Evolutionary conservation across 2,329 filamentous ascomycete genomes (phyloP).

Genomic region (Aspergillus udagawae): DNA sequence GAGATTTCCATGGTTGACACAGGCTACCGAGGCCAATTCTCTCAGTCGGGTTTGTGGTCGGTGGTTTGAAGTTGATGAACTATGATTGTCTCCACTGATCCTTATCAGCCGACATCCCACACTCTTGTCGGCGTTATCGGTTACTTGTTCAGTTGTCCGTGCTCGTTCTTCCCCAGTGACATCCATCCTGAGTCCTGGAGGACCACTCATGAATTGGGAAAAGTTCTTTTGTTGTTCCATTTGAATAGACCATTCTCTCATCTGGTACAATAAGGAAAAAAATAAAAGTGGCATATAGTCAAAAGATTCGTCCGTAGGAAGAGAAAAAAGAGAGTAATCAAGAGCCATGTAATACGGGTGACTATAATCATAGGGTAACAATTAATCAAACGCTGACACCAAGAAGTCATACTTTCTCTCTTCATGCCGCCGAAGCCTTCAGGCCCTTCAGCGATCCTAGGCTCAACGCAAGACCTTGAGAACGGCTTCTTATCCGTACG

Average conservation of each 20-base stretch:
- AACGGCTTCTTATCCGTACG: constrained; percentile 94
- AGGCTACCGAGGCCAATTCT: neutral
- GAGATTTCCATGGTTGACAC: neutral
- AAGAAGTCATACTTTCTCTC: constrained; percentile 18
- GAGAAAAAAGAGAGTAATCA: constrained; percentile 14
- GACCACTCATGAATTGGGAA: neutral
- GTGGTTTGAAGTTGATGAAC: neutral
- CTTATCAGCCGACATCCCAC: neutral
- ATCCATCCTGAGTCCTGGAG: neutral
- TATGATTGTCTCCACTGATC: neutral
- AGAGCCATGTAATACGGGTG: constrained; percentile 8
- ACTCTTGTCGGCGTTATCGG: neutral
- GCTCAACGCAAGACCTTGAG: constrained; percentile 89
- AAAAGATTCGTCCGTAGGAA: constrained; percentile 29
- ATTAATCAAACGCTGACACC: constrained; percentile 26
- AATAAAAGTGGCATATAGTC: constrained; percentile 18
- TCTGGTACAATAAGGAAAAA: constrained; percentile 12
- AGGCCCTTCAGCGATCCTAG: constrained; percentile 91
- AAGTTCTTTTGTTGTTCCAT: constrained; percentile 7
- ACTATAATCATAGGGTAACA: constrained; percentile 23
- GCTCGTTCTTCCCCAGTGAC: no score
- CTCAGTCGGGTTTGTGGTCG: neutral
- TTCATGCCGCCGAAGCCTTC: constrained; percentile 59
- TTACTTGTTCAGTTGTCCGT: no score
- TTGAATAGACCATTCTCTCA: constrained; percentile 12